phyloP scores from a whole-genome alignment of 148 eudicot genomes.

The Vaccinium vitisidaea region DNA sequence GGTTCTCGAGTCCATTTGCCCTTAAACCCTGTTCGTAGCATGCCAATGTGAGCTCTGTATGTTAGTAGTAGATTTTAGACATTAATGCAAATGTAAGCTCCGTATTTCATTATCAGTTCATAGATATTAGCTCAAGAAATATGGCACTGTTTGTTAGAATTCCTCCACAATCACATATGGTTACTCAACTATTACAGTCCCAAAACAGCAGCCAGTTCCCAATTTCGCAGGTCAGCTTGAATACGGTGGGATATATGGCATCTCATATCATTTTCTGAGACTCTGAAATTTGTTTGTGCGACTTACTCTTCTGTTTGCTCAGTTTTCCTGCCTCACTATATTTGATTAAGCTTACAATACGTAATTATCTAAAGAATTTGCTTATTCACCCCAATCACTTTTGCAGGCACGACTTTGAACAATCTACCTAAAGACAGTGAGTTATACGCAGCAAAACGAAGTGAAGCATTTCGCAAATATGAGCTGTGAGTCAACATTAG shows the following conservation, averaged over 20 bases:
- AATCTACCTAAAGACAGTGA: conserved; percentile 56
- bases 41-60: neutral
- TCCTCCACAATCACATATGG: neutral
- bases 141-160: neutral
- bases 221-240: neutral
- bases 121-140: neutral
- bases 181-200: neutral
- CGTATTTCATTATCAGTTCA: neutral
- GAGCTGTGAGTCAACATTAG: conserved; percentile 56
- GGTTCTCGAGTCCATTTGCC: too few species aligned
- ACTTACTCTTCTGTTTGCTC: neutral
- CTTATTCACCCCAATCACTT: neutral
- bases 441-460: conserved; percentile 58
- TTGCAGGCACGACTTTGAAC: conserved; percentile 49
- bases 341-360: neutral
- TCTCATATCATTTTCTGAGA: neutral
- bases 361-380: neutral
- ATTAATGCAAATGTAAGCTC: neutral
- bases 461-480: conserved; percentile 66
- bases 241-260: neutral
- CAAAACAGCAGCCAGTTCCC: neutral
- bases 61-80: neutral
- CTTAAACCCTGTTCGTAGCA: too few species aligned
- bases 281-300: neutral
- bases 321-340: neutral